These are phyloP conservation scores for Pichia cactophila DNA, from an alignment of 1,139 yeast species.

Conservation along the genomic window DNA sequence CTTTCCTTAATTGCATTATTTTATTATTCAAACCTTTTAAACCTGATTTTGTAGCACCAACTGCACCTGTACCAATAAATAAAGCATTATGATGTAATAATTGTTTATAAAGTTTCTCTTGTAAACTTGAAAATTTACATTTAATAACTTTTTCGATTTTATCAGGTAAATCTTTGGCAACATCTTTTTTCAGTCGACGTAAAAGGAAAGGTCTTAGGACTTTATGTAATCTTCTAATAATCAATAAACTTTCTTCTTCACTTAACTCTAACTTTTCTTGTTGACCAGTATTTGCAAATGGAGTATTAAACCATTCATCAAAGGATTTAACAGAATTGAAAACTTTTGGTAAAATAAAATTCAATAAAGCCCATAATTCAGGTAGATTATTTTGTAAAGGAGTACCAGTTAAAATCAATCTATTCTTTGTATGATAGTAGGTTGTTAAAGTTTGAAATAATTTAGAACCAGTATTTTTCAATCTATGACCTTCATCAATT, in stretches of 20 bases:
- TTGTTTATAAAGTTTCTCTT: conserved; percentile 68
- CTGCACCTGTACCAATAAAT: conserved; percentile 44
- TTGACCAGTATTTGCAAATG: conserved; percentile 75
- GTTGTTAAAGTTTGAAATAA: conserved; percentile 66
- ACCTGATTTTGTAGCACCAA: conserved; percentile 40
- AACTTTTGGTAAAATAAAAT: conserved; percentile 71
- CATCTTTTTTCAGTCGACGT: conserved; percentile 94
- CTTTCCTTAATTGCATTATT: conserved; percentile 91
- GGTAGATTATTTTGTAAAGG: conserved; percentile 81
- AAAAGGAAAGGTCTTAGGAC: conserved; percentile 90
- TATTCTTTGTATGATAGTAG: conserved; percentile 63
- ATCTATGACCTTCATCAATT: conserved; percentile 85
- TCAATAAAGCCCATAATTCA: conserved; percentile 76
- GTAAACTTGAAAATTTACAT: conserved; percentile 89
- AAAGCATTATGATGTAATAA: conserved; percentile 66
- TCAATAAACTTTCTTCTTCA: conserved; percentile 91
- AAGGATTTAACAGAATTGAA: conserved; percentile 80
- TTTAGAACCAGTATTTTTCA: conserved; percentile 75
- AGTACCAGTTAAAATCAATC: conserved; percentile 80
- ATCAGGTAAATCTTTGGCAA: conserved; percentile 92
- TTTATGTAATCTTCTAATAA: conserved; percentile 91
- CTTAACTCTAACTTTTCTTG: conserved; percentile 73
- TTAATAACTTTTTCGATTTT: conserved; percentile 92
- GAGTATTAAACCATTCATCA: conserved; percentile 84
- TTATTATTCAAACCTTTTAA: conserved; percentile 85